Evolutionary conservation across 2,329 filamentous ascomycete genomes (phyloP), one percentile per base, ranked within the genome.

Genomic region (Diaporthe ampelina): DNA sequence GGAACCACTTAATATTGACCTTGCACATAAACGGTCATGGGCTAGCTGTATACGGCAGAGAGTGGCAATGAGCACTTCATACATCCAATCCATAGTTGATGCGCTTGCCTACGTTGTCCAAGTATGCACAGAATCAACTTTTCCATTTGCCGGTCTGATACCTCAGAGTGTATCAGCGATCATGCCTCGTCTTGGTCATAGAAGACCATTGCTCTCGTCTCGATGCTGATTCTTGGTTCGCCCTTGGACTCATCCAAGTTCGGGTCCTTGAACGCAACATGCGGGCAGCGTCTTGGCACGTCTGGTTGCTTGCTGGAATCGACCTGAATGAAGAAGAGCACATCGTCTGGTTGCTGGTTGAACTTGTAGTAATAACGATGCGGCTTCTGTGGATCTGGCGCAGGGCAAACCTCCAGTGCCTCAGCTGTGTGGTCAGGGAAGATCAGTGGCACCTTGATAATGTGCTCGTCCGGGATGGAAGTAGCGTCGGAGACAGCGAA

Each of bases 201-300:
- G 73, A 90, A 89, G 3, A 90, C 86, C 77, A 90, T 80, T 2
- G 85, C 84, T 75, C 89, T 79, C 6, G 90, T 83, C 80, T 91
- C 90, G 75, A 91, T 88, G 80, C 89, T 91, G 82, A 90, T 85
- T 74, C 89, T 82, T 45, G 82, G 79, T 70, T 81, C 78, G 73
- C 82, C 81, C 6, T 81, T 79, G 58, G 82, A 83, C 29, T 85
- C 84, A n/a, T 83, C 77, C 68, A 80, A 74, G 11, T 37, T 85
- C 1, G 83, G 81, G 78, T 90, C 85, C 65, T 84, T 83, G 81
- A 91, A 91, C 0, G 89, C 87, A 40, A 85, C 86, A 78, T 91
- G 89, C 43, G 88, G 87, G 24, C 87, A 85, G 24, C 88, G 81
- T 3, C 88, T 84, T 9, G 88, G 86, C n/a, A 86, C 87, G 76